Percentiles rank a stretch among this genome's conserved stretches.
phyloP scores from a whole-genome alignment of 116 monocot species.

The Phalaenopsis hybrid region DNA sequence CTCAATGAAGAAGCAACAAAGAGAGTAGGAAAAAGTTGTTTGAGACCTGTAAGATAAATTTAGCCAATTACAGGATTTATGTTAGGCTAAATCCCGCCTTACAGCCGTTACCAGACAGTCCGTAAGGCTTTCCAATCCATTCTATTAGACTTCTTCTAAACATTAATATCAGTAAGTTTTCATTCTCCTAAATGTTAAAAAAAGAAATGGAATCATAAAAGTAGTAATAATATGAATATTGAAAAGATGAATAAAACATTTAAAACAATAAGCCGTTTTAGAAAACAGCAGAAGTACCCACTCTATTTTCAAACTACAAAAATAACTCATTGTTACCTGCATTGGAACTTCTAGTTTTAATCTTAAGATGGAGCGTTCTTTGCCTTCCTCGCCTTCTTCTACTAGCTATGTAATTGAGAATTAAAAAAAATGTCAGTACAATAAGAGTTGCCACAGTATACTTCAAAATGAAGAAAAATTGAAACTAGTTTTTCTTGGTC shows the following conservation, averaged over 20 bases:
- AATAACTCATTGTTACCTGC: conserved; percentile 38
- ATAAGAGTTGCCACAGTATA: neutral
- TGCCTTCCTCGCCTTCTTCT: conserved; percentile 88
- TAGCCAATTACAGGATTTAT: too few species aligned
- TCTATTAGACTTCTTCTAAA: neutral
- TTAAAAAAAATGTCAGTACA: conserved; percentile 1
- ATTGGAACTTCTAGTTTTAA: conserved; percentile 90
- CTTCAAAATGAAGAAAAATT: neutral
- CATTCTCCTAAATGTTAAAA: neutral
- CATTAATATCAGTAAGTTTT: neutral
- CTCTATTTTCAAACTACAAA: neutral
- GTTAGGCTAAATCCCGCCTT: too few species aligned
- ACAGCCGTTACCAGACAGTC: too few species aligned
- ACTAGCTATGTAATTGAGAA: conserved; percentile 37
- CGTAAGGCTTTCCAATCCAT: neutral
- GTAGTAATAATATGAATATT: neutral
- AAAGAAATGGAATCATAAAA: neutral
- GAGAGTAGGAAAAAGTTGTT: too few species aligned
- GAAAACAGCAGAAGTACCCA: neutral
- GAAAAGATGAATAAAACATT: neutral
- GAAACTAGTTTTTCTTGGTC: neutral
- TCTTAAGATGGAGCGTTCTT: conserved; percentile 60
- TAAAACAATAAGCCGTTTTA: neutral
- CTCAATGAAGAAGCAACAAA: too few species aligned
- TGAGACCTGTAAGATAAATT: too few species aligned